Evolutionary conservation across 1,139 yeast species (phyloP), one percentile per base, ranked within the genome.

Genomic region (Diutina ranongensis): DNA sequence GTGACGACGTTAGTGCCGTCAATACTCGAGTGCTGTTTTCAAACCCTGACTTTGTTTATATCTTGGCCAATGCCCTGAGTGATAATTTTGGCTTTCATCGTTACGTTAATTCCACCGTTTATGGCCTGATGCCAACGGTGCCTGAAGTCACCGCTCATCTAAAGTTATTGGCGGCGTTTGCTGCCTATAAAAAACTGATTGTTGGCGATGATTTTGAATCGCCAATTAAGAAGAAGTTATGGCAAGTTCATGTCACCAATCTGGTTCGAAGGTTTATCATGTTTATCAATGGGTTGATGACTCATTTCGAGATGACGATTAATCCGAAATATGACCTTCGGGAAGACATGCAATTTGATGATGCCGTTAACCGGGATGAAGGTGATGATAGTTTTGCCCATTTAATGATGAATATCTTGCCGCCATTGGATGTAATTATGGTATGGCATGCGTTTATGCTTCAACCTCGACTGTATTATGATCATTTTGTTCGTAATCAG

Each of bases 361-460:
- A 33, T 15, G 45, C 45, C 10, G 28, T 44, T 22, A 27, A 32
- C 22, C 45, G 13, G 38, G 16, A 35, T 32, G 16, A 41, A 15
- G 28, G 49, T 12, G 47, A 47, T 20, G 47, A 47, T 21, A 45
- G 35, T 15, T 36, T 38, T 10, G 12, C 32, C 1, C 18, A 21
- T 10, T 15, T 38, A 2, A 25, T 38, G 42, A n/a, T n/a, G 32
- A 9, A 9, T 12, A 34, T 51, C 20, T 45, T 63, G 32, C 70
- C 71, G 1, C 69, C 69, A 1, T 50, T 66, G 40, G 72, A 67
- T 48, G 62, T 68, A 5, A 46, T 67, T 12, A 58, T 68, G 64
- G 67, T 68, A 1, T 68, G 73, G 73, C 72, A 68, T 51, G 50
- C 66, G 4, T 60, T 60, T 46, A 48, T 61, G 51, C 52, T 63